Percentiles rank a stretch among this genome's conserved stretches.
These are phyloP conservation scores for Ceratobasidium sp. DNA, from an alignment of 1,284 basidiomycete genomes.

Conservation along the genomic window DNA sequence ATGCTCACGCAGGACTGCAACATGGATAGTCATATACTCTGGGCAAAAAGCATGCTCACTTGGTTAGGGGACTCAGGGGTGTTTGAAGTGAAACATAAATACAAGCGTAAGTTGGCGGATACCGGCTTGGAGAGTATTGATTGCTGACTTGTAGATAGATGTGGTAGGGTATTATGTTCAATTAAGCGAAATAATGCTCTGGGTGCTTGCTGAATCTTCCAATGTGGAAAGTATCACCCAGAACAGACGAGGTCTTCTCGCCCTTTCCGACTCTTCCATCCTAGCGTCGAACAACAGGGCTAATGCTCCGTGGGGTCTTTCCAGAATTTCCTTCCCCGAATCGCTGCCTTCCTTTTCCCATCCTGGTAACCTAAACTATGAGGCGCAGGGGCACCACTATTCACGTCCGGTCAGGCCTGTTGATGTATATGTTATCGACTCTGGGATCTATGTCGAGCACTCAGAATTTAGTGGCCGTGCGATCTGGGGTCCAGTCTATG, in stretches of 20 bases:
- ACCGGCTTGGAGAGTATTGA: too few relatives aligned
- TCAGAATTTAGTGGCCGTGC: slow-evolving; percentile 71
- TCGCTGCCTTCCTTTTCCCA: background rate
- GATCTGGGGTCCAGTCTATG: slow-evolving; percentile 66
- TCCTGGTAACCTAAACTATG: background rate
- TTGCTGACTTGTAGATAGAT: background rate
- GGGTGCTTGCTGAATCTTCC: background rate
- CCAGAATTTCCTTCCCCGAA: background rate
- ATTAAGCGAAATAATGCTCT: background rate
- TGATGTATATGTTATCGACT: slow-evolving; percentile 64
- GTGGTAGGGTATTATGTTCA: background rate
- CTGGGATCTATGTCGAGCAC: slow-evolving; percentile 69
- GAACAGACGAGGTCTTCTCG: background rate
- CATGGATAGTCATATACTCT: too few relatives aligned
- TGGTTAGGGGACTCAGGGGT: too few relatives aligned
- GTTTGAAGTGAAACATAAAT: too few relatives aligned
- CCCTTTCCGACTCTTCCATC: background rate
- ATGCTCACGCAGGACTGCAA: too few relatives aligned
- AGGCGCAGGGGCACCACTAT: background rate
- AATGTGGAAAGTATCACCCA: background rate
- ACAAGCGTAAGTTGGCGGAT: too few relatives aligned
- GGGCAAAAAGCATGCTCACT: too few relatives aligned
- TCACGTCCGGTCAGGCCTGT: slow-evolving; percentile 61
- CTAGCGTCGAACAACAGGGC: background rate
- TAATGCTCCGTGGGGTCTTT: slow-evolving; percentile 22